Evolutionary conservation across 2,329 filamentous ascomycete species (phyloP).

Genomic region (Cadophora sp.): DNA sequence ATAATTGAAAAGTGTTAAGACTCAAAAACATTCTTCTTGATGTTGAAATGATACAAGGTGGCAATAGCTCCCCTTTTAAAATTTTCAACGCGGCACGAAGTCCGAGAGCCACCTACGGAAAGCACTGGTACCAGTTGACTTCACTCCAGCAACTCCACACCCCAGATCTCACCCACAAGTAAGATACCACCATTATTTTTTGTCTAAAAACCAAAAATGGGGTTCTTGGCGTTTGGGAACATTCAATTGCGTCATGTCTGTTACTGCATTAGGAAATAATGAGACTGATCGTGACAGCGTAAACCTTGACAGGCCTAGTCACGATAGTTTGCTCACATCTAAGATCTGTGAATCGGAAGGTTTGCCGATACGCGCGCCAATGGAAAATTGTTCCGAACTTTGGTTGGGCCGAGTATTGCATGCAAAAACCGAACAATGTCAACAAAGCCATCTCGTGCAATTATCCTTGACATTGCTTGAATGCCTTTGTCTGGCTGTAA

Average conservation of each 20-base stretch:
- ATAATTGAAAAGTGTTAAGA: neutral
- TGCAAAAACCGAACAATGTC: neutral
- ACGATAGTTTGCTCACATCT: neutral
- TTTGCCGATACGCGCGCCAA: conserved; percentile 12
- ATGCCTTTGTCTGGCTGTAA: no score
- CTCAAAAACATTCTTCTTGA: neutral
- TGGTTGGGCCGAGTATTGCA: neutral
- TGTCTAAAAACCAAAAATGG: neutral
- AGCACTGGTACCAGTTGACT: neutral
- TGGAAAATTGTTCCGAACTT: neutral
- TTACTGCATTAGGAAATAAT: neutral
- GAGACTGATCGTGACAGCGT: neutral
- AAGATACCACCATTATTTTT: neutral
- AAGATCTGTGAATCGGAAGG: neutral
- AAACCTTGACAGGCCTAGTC: neutral
- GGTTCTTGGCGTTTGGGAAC: neutral
- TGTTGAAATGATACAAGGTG: neutral
- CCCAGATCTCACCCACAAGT: neutral
- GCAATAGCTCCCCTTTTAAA: neutral
- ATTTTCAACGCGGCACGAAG: neutral
- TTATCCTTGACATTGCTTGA: no score
- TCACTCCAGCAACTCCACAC: neutral
- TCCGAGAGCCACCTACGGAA: conserved; percentile 5
- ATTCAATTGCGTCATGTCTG: neutral
- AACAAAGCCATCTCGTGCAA: no score